These are phyloP conservation scores for Thraustochytrium sp. DNA, from an alignment of 352 stramenopile species.

Conservation along the genomic window DNA sequence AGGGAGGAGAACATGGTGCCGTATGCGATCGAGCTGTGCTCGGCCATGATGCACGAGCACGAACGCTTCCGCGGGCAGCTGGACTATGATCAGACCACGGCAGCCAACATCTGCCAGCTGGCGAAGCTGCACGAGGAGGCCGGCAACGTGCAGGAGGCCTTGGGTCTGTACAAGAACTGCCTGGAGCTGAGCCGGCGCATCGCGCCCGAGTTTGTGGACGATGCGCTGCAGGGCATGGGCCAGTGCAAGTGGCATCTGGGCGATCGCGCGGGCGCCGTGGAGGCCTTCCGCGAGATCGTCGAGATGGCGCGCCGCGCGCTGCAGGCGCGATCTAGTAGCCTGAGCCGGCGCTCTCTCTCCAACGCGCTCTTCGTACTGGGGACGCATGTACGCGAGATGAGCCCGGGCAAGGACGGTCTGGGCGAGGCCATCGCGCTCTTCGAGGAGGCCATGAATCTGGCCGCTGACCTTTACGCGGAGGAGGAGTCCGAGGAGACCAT, in stretches of 20 bases:
- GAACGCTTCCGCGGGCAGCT: constrained; percentile 8
- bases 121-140: neutral
- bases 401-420: neutral
- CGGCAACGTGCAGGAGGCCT: neutral
- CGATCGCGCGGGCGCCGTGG: neutral
- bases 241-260: constrained; percentile 3
- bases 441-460: constrained; percentile 1
- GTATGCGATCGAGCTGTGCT: constrained; percentile 23
- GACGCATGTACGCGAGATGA: neutral
- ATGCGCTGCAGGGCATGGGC: neutral
- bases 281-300: neutral
- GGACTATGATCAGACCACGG: constrained; percentile 33
- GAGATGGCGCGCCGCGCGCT: neutral
- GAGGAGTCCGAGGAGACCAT: constrained; percentile 18
- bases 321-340: neutral
- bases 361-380: neutral
- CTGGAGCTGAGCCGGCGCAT: constrained; percentile 13
- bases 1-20: neutral
- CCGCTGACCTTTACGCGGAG: neutral
- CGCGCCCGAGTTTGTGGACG: neutral
- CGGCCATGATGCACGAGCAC: neutral
- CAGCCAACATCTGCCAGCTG: neutral
- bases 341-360: neutral
- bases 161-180: neutral
- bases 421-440: neutral